A percentile compares a stretch with the other conserved stretches of the same genome.
Conservation (phyloP, 345 rosid species). For the Bretschneidera sinensis region DNA sequence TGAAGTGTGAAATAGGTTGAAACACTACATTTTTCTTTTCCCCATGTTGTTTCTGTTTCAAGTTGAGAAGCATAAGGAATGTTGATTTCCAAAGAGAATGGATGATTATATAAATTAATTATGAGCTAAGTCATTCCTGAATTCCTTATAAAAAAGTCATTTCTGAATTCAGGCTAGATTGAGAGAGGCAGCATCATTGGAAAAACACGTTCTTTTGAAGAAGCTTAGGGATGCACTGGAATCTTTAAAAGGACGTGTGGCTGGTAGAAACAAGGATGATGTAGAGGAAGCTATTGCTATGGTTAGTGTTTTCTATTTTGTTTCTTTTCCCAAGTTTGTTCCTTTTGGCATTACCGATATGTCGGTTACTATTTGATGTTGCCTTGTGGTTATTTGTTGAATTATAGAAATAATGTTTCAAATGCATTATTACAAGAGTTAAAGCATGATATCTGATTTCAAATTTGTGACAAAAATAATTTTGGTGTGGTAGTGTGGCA, state of each 20-base stretch:
- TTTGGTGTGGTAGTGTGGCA: too few species aligned
- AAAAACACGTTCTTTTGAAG: slow-evolving; percentile 95
- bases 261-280: slow-evolving; percentile 91
- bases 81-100: slow-evolving; percentile 2
- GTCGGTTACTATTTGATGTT: not conserved
- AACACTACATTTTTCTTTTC: too few species aligned
- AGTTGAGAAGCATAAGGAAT: slow-evolving; percentile 8
- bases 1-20: too few species aligned
- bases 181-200: slow-evolving; percentile 87
- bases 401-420: not conserved
- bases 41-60: slow-evolving; percentile 3
- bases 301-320: slow-evolving; percentile 45
- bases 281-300: slow-evolving; percentile 90
- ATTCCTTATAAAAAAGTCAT: slow-evolving; percentile 8
- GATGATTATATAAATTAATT: slow-evolving; percentile 3
- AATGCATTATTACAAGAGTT: not conserved
- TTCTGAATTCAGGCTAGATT: slow-evolving; percentile 71
- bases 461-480: not conserved
- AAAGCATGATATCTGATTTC: not conserved
- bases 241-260: slow-evolving; percentile 84
- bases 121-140: too few species aligned
- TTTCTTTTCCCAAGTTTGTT: slow-evolving; percentile 2
- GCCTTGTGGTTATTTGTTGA: not conserved
- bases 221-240: slow-evolving; percentile 94
- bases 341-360: not conserved